phyloP scores from a whole-genome alignment of 441 rosid genomes.

The Arabidopsis lyrata region DNA sequence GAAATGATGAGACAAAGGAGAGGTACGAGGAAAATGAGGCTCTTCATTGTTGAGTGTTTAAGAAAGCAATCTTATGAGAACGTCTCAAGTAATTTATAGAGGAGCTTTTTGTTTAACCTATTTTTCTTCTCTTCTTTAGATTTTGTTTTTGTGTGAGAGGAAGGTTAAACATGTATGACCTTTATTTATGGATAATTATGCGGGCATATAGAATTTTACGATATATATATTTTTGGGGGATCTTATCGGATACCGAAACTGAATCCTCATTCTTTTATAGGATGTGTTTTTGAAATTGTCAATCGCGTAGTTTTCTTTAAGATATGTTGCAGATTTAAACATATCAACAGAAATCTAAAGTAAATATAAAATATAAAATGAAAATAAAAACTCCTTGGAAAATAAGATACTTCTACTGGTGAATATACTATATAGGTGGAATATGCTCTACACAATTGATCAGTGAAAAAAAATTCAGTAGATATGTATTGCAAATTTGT shows the following conservation, averaged over 20 bases:
- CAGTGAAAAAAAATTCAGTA: too few species aligned
- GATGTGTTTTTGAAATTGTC: conserved; percentile 12
- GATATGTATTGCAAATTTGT: too few species aligned
- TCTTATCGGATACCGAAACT: conserved; percentile 10
- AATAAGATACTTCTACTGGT: too few species aligned
- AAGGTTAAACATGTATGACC: neutral
- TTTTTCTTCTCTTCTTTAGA: neutral
- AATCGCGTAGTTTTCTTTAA: neutral
- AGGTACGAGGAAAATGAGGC: conserved; percentile 14
- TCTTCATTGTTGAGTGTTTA: conserved; percentile 23
- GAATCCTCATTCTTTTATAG: conserved; percentile 5
- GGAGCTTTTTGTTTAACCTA: neutral
- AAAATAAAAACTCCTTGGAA: too few species aligned
- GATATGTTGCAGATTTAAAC: neutral
- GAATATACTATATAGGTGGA: too few species aligned
- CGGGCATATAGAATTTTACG: neutral
- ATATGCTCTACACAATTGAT: too few species aligned
- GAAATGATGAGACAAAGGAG: conserved; percentile 13
- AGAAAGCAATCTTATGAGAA: neutral
- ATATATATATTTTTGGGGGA: conserved; percentile 4
- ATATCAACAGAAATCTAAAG: neutral
- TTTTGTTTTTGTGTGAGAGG: neutral
- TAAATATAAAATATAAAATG: too few species aligned
- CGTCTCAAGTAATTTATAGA: neutral
- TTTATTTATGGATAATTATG: neutral